A percentile compares a stretch with the other conserved stretches of the same genome.
phyloP scores from a whole-genome alignment of 345 rosid genomes.

The Brassica nigra region DNA sequence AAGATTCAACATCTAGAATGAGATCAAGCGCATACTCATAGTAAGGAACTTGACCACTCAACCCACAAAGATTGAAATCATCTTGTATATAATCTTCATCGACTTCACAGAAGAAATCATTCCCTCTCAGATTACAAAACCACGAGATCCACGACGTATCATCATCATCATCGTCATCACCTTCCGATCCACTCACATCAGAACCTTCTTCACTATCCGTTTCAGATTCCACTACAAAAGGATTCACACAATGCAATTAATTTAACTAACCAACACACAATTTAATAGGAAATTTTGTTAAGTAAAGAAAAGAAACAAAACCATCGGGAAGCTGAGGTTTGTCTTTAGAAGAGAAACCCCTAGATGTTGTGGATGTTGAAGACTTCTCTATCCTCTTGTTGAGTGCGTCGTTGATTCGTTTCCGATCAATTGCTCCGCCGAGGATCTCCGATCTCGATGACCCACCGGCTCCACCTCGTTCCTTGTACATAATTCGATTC shows the following conservation, averaged over 20 bases:
- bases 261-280: neutral
- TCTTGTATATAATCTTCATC: constrained; percentile 98
- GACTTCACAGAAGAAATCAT: constrained; percentile 95
- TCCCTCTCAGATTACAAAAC: constrained; percentile 96
- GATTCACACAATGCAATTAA: neutral
- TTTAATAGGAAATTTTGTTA: neutral
- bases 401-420: constrained; percentile 85
- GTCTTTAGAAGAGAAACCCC: constrained; percentile 36
- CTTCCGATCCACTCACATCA: constrained; percentile 95
- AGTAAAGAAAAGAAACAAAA: neutral
- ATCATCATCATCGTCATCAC: constrained; percentile 43
- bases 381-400: constrained; percentile 78
- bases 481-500: constrained; percentile 55
- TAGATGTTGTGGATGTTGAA: constrained; percentile 49
- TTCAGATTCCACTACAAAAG: constrained; percentile 67
- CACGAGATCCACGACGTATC: constrained; percentile 99
- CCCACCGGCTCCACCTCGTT: constrained; percentile 31
- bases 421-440: constrained; percentile 66
- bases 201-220: constrained; percentile 88
- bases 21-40: constrained; percentile 88
- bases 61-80: constrained; percentile 96
- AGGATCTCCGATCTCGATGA: constrained; percentile 32
- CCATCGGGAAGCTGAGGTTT: constrained; percentile 60
- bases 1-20: constrained; percentile 88
- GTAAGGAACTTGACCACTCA: constrained; percentile 97